Base-by-base conservation (phyloP, 2,329 filamentous ascomycete genomes). In the Colletotrichum sp. region DNA sequence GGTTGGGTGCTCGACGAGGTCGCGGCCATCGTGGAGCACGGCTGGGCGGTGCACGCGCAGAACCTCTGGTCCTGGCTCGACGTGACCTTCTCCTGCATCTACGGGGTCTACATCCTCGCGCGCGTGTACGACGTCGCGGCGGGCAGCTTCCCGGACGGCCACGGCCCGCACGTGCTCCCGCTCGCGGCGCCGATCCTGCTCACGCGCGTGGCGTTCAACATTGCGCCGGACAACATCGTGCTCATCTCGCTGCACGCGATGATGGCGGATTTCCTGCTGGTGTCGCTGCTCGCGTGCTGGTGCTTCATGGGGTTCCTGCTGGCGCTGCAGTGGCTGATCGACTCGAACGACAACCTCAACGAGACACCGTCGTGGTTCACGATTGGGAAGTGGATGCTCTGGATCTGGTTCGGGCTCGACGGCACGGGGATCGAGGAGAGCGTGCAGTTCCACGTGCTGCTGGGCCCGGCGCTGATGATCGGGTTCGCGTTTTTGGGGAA, bases 321-420 rank as follows among this genome's bases (percentile, higher is more conserved):
- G 12, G 92, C 92, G 9, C 88, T 95, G 83, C 89, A 91, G 76
- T 95, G 93, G 93, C 89, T 95, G 9, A 81, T 85, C 39, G 74
- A 76, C 74, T 73, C 70, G 59, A 76, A 76, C 64, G 74, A 74
- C 44, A 82, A 79, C 34, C 77, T 77, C 18, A 76, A 82, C 74
- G 75, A 84, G 75, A 78, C 81, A 26, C 83, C 84, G 3, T 81
- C 80, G 49, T 88, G 86, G 85, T 82, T 84, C 34, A 93, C 92
- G 0, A 93, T 95, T 66, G 90, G 90, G 36, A 95, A 95, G 83
- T 95, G 93, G 93, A 93, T 95, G 89, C 87, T 95, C 4, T 95
- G 92, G 92, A 94, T 95, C 79, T 95, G 93, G 93, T 95, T 95
- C 79, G 93, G 93, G 2, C 89, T 95, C 2, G 93, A 95, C 76